These are phyloP conservation scores for Suhomyces choctaworum DNA, from an alignment of 1,139 yeast species.

Conservation along the genomic window DNA sequence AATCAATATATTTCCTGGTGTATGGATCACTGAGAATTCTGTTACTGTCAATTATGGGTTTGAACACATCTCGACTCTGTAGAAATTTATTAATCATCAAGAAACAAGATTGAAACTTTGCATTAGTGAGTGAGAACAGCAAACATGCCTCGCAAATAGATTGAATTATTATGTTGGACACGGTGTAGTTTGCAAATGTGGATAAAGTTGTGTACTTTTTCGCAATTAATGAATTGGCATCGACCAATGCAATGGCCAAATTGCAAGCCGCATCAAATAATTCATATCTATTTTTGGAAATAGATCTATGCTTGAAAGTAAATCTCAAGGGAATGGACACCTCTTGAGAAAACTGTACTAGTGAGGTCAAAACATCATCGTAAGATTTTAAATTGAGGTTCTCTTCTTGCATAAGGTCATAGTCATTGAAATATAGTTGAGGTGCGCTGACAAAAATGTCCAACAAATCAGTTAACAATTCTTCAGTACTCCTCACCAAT, in stretches of 20 bases:
- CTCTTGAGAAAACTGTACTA: slow-evolving; percentile 29
- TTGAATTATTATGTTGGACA: slow-evolving; percentile 36
- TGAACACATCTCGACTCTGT: slow-evolving; percentile 25
- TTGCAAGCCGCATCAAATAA: slow-evolving; percentile 41
- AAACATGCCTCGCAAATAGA: slow-evolving; percentile 41
- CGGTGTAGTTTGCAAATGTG: slow-evolving; percentile 30
- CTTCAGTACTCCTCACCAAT: slow-evolving; percentile 12
- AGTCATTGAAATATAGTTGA: slow-evolving; percentile 37
- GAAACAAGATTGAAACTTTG: slow-evolving; percentile 42
- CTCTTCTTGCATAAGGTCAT: slow-evolving; percentile 23
- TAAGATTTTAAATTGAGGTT: slow-evolving; percentile 14
- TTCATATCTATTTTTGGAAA: slow-evolving; percentile 14
- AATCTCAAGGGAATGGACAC: slow-evolving; percentile 33
- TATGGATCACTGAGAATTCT: slow-evolving; percentile 26
- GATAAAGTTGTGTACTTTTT: slow-evolving; percentile 24
- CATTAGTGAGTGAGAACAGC: slow-evolving; percentile 35
- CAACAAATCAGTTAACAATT: slow-evolving; percentile 37
- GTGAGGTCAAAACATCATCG: slow-evolving; percentile 9
- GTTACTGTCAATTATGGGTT: slow-evolving; percentile 24
- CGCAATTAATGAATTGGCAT: slow-evolving; percentile 19
- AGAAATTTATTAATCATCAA: slow-evolving; percentile 37
- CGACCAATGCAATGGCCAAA: slow-evolving; percentile 36
- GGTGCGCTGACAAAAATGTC: slow-evolving; percentile 37
- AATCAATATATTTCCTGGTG: slow-evolving; percentile 19
- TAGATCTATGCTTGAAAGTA: slow-evolving; percentile 31